phyloP scores from a whole-genome alignment of 768 basidiomycete species.

The Udeniomyces megalosporus region DNA sequence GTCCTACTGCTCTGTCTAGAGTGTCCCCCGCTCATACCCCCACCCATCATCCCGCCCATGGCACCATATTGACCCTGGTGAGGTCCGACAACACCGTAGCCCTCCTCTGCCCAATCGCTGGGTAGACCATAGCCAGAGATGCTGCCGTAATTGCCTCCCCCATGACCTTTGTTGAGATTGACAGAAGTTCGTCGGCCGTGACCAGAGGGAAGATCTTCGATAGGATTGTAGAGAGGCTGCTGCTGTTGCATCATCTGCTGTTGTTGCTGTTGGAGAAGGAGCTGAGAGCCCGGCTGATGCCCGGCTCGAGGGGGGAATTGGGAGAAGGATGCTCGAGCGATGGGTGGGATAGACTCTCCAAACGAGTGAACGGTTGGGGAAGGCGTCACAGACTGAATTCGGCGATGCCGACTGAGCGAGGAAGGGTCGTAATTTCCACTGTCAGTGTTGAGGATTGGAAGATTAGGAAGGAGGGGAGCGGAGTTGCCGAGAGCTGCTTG shows the following conservation, averaged over 20 bases:
- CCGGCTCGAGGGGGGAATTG: background rate
- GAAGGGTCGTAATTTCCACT: background rate
- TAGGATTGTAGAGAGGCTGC: slow-evolving; percentile 23
- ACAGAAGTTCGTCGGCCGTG: slow-evolving; percentile 83
- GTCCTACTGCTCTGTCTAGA: slow-evolving; percentile 41
- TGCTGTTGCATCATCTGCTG: slow-evolving; percentile 38
- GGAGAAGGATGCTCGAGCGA: slow-evolving; percentile 6
- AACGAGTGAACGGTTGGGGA: slow-evolving; percentile 9
- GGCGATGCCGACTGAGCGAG: slow-evolving; percentile 41
- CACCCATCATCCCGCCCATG: background rate
- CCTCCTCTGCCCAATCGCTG: slow-evolving; percentile 46
- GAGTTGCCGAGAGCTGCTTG: background rate
- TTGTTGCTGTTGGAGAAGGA: slow-evolving; percentile 47
- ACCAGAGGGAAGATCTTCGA: slow-evolving; percentile 21
- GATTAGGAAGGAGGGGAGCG: background rate
- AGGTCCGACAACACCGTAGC: slow-evolving; percentile 44
- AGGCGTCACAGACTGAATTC: slow-evolving; percentile 65
- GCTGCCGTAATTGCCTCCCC: background rate
- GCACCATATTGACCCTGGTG: background rate
- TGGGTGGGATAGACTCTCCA: background rate
- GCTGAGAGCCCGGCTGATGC: slow-evolving; percentile 22
- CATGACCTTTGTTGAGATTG: slow-evolving; percentile 55
- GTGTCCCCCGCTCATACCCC: slow-evolving; percentile 39
- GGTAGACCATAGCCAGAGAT: background rate
- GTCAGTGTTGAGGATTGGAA: background rate